Percentiles rank a stretch among this genome's conserved stretches.
phyloP scores from a whole-genome alignment of 768 basidiomycete species.

The Lentinula detonsa region DNA sequence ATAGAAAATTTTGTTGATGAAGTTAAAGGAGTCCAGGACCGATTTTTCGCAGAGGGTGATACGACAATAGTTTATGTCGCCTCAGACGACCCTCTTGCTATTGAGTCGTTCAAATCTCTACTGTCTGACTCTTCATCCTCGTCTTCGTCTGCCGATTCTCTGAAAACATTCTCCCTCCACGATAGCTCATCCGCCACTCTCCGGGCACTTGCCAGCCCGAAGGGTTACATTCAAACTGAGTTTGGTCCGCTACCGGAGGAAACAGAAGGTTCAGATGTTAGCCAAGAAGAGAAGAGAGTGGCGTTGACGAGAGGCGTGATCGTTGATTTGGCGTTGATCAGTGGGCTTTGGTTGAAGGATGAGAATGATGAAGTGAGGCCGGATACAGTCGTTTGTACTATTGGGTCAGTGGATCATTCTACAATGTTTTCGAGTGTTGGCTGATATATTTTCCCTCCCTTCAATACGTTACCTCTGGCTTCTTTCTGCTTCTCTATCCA shows the following conservation, averaged over 20 bases:
- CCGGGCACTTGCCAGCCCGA: not conserved
- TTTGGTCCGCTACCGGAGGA: constrained; percentile 26
- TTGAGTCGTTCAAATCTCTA: constrained; percentile 37
- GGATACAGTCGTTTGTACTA: constrained; percentile 48
- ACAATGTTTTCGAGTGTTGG: not conserved
- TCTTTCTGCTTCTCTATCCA: not conserved
- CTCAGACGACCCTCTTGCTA: constrained; percentile 48
- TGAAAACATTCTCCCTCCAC: not conserved
- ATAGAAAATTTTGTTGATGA: constrained; percentile 40
- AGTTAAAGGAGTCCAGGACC: constrained; percentile 22
- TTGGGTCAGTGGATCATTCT: constrained; percentile 36
- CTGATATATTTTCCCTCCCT: not conserved
- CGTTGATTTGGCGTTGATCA: constrained; percentile 62
- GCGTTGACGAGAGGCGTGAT: constrained; percentile 57
- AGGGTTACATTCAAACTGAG: constrained; percentile 48
- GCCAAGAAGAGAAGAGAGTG: constrained; percentile 30
- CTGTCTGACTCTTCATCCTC: constrained; percentile 22
- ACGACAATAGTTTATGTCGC: constrained; percentile 48
- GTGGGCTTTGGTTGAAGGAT: constrained; percentile 53
- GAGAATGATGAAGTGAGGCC: constrained; percentile 25
- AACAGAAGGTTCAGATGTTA: constrained; percentile 13
- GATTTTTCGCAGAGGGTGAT: constrained; percentile 23
- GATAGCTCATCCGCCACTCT: not conserved
- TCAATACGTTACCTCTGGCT: not conserved
- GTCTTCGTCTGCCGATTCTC: not conserved